Conservation (phyloP, 1,284 basidiomycete genomes). For the Anthracocystis walkeri region DNA sequence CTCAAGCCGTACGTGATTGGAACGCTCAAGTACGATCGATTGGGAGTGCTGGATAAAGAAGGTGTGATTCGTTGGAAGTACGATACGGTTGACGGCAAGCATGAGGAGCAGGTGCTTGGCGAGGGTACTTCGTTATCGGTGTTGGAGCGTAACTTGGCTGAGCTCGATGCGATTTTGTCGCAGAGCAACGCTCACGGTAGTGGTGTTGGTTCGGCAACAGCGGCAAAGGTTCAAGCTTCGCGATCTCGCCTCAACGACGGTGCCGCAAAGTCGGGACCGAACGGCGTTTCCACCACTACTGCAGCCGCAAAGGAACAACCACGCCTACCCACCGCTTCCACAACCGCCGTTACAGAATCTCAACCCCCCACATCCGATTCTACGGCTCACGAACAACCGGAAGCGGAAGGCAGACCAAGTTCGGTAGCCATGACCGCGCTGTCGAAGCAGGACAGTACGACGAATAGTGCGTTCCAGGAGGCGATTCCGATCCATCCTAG, state of each 20-base stretch:
- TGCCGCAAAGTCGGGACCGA: not conserved
- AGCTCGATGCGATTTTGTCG: conserved; percentile 42
- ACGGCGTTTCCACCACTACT: conserved; percentile 6
- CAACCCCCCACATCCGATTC: conserved; percentile 7
- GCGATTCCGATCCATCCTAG: conserved; percentile 45
- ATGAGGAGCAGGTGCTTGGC: conserved; percentile 57
- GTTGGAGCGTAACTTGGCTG: conserved; percentile 48
- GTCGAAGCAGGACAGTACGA: conserved; percentile 18
- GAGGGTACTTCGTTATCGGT: conserved; percentile 55
- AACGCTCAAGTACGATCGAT: conserved; percentile 53
- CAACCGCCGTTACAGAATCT: not conserved
- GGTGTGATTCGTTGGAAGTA: conserved; percentile 59
- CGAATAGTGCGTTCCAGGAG: conserved; percentile 29
- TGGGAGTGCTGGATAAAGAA: conserved; percentile 45
- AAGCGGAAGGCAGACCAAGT: conserved; percentile 19
- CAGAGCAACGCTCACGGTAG: not conserved
- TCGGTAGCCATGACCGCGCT: conserved; percentile 19
- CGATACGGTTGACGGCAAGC: conserved; percentile 41
- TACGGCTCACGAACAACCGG: not conserved
- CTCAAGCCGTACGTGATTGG: conserved; percentile 61
- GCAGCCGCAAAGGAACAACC: not conserved
- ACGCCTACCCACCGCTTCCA: not conserved
- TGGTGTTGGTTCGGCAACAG: conserved; percentile 1
- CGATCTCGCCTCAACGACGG: conserved; percentile 10
- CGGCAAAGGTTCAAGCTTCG: conserved; percentile 12